phyloP scores from a whole-genome alignment of 768 basidiomycete genomes.

The Symmetrospora coprosmae region DNA sequence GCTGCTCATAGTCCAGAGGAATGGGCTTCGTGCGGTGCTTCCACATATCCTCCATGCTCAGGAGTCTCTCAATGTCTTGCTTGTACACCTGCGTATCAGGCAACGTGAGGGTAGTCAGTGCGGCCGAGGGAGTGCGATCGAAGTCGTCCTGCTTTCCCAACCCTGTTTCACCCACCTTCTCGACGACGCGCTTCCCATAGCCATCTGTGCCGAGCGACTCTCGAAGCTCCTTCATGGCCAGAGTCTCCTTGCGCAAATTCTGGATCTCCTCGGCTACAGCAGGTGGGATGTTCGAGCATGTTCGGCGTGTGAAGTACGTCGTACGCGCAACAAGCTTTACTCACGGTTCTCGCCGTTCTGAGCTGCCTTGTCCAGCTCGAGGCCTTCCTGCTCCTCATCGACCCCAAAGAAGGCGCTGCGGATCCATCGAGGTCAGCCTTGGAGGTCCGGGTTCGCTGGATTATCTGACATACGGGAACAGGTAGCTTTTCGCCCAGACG shows the following conservation, averaged over 20 bases:
- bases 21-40: conserved; percentile 69
- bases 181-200: conserved; percentile 57
- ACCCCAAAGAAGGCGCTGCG: conserved; percentile 83
- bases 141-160: not conserved
- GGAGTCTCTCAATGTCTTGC: conserved; percentile 68
- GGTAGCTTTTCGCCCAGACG: conserved; percentile 95
- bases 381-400: conserved; percentile 57
- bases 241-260: conserved; percentile 71
- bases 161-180: too few relatives aligned
- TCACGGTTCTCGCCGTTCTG: conserved; percentile 84
- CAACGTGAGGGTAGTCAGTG: not conserved
- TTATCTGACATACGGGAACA: conserved; percentile 56
- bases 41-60: conserved; percentile 98
- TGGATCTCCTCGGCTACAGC: conserved; percentile 71
- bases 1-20: conserved; percentile 65
- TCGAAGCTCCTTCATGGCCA: conserved; percentile 72
- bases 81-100: conserved; percentile 58
- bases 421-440: too few relatives aligned
- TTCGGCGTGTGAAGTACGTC: not conserved
- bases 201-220: conserved; percentile 48
- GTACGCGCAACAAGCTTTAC: conserved; percentile 19
- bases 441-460: not conserved
- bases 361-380: conserved; percentile 80
- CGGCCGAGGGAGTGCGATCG: not conserved
- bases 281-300: not conserved